Evolutionary conservation across 2,329 filamentous ascomycete species (phyloP), one percentile per base, ranked within the genome.

Genomic region (Tolypocladium paradoxum): DNA sequence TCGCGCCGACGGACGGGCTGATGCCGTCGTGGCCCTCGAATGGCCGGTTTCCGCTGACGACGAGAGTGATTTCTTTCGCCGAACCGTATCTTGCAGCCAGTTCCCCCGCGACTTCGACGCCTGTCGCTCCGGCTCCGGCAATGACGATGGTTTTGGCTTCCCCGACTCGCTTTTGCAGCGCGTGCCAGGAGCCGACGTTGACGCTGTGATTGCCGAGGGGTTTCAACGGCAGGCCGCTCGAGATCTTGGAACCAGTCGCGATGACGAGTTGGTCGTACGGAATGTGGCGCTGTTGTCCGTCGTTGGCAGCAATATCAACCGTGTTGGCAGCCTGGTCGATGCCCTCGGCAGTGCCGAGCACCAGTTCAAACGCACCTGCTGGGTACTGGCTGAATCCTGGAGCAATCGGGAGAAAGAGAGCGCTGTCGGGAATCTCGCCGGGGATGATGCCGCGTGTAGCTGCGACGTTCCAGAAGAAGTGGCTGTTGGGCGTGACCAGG

Each of bases 401-500:
- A 45, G 67, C 64, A 52, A 81, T 73, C 9, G 77, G 72, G 43
- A 67, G 59, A 61, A 76, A 73, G 49, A 79, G 68, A 54, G 75
- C 64, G 6, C 75, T 69, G 55, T 78, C 74, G 18, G 69, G 66
- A 52, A 79, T 65, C 35, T 69, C 63, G 31, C 71, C 73, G 1
- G 77, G 76, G 24, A 81, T 69, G 38, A 81, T 70, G 57, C 75
- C 76, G 37, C 78, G 76, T n/a, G 78, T 74, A 2, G 78, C 73
- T 1, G 77, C 77, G 7, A 81, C 56, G 59, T 79, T 81, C 77
- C 76, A 80, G 66, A 72, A 81, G 58, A 80, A 77, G 58, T 77
- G 74, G 51, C 68, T 72, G 61, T 74, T 79, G 67, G 78, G 66
- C 36, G 76, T 76, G 16, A 81, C 71, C n/a, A 80, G 68, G 24